Conservation (phyloP, 2,329 filamentous ascomycete species). For the Raffaelea deltoideospora region DNA sequence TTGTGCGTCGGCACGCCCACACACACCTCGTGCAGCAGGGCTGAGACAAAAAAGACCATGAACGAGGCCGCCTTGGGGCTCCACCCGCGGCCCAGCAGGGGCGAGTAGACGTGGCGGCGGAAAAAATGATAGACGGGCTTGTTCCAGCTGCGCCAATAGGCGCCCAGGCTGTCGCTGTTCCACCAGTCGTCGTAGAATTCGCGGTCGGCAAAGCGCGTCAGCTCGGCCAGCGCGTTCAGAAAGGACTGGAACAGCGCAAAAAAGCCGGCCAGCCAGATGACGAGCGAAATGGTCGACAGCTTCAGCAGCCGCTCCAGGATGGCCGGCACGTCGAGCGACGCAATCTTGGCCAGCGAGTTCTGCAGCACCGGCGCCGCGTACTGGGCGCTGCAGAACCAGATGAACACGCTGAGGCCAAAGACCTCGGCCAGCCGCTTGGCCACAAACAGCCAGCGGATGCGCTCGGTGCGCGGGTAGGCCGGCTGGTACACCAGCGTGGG, state of each 20-base stretch:
- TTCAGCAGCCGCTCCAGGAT: conserved; percentile 88
- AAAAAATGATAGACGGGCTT: conserved; percentile 96
- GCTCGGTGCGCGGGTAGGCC: conserved; percentile 73
- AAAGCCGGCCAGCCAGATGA: conserved; percentile 96
- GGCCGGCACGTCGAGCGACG: conserved; percentile 60
- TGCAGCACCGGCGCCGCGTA: conserved; percentile 81
- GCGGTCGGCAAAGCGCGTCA: conserved; percentile 80
- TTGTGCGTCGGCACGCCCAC: conserved; percentile 94
- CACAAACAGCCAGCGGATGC: conserved; percentile 79
- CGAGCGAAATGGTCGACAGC: conserved; percentile 82
- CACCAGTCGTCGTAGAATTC: conserved; percentile 98
- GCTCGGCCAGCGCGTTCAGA: conserved; percentile 79
- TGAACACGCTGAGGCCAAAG: conserved; percentile 65
- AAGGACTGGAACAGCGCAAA: conserved; percentile 91
- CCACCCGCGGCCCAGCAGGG: conserved; percentile 73
- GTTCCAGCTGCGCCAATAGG: conserved; percentile 96
- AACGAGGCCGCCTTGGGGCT: conserved; percentile 55
- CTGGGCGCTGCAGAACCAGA: conserved; percentile 90
- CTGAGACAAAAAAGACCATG: conserved; percentile 77
- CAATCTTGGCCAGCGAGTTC: conserved; percentile 82
- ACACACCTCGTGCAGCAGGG: conserved; percentile 77
- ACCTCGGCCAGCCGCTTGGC: conserved; percentile 68
- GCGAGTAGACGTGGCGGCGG: conserved; percentile 83
- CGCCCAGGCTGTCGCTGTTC: conserved; percentile 76
- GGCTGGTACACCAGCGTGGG: conserved; percentile 95